These are phyloP conservation scores for Trichoderma sp. DNA, from an alignment of 2,329 filamentous ascomycete genomes.

Conservation along the genomic window DNA sequence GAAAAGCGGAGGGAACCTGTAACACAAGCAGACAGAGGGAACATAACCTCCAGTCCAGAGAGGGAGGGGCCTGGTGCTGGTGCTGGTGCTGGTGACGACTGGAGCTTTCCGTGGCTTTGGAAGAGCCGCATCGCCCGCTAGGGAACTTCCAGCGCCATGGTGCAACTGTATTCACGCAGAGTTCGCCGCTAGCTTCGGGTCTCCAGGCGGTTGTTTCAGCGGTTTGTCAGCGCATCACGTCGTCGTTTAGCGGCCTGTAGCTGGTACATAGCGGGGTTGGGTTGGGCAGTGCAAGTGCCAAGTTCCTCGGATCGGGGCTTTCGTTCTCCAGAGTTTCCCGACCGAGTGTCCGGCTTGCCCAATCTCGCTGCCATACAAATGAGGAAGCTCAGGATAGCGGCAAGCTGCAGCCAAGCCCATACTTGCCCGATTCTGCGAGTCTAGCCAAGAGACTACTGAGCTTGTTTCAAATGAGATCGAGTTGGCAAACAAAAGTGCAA, in stretches of 20 bases:
- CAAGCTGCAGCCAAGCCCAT: background rate
- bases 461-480: background rate
- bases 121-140: slow-evolving; percentile 11
- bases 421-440: background rate
- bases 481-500: background rate
- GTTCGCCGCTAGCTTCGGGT: background rate
- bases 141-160: background rate
- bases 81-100: background rate
- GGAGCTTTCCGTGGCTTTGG: background rate
- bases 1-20: background rate
- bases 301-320: background rate
- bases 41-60: background rate
- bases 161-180: background rate
- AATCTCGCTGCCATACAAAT: background rate
- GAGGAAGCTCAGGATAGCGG: background rate
- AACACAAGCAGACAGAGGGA: background rate
- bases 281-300: background rate
- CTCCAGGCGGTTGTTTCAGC: background rate
- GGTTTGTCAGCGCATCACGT: slow-evolving; percentile 16
- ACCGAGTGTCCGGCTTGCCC: background rate
- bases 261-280: background rate
- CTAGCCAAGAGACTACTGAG: background rate
- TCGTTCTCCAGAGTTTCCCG: background rate
- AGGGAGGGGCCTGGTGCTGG: background rate
- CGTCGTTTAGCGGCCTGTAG: background rate